These are phyloP conservation scores for Paramarasmius palmivorus DNA, from an alignment of 1,284 basidiomycete species.

Conservation along the genomic window DNA sequence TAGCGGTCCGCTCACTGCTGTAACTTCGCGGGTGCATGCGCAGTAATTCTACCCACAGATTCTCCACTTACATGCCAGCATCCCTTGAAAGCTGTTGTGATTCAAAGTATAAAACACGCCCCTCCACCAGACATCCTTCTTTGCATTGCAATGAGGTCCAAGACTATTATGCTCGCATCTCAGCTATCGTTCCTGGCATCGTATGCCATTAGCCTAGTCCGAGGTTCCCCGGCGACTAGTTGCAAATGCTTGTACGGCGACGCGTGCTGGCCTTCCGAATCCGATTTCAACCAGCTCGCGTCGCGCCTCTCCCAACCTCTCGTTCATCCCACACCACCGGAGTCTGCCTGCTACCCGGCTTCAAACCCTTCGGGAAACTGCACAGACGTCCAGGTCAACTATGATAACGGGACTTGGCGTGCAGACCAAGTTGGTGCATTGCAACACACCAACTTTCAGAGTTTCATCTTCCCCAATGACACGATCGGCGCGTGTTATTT, in stretches of 20 bases:
- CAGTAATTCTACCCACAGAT: too few relatives aligned
- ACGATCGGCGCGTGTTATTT: slow-evolving; percentile 42
- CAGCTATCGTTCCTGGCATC: background rate
- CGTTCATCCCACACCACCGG: slow-evolving; percentile 34
- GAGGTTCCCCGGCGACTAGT: background rate
- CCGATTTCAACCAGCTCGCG: slow-evolving; percentile 33
- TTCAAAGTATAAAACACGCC: too few relatives aligned
- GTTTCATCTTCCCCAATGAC: slow-evolving; percentile 36
- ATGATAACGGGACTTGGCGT: slow-evolving; percentile 37
- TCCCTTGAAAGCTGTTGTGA: too few relatives aligned
- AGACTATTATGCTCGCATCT: background rate
- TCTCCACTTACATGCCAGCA: too few relatives aligned
- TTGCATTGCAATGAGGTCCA: background rate
- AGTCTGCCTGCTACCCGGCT: slow-evolving; percentile 35
- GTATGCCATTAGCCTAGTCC: background rate
- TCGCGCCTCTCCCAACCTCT: slow-evolving; percentile 38
- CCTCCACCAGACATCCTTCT: too few relatives aligned
- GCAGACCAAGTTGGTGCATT: slow-evolving; percentile 39
- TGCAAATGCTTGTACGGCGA: slow-evolving; percentile 29
- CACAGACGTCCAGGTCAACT: slow-evolving; percentile 27
- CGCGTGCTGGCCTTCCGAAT: slow-evolving; percentile 40
- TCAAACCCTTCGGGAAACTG: slow-evolving; percentile 32
- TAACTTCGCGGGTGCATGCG: too few relatives aligned
- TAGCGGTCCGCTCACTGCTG: too few relatives aligned
- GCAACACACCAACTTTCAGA: slow-evolving; percentile 40